Evolutionary conservation across 2,329 filamentous ascomycete species (phyloP).

Genomic region (Gnomoniopsis sp.): DNA sequence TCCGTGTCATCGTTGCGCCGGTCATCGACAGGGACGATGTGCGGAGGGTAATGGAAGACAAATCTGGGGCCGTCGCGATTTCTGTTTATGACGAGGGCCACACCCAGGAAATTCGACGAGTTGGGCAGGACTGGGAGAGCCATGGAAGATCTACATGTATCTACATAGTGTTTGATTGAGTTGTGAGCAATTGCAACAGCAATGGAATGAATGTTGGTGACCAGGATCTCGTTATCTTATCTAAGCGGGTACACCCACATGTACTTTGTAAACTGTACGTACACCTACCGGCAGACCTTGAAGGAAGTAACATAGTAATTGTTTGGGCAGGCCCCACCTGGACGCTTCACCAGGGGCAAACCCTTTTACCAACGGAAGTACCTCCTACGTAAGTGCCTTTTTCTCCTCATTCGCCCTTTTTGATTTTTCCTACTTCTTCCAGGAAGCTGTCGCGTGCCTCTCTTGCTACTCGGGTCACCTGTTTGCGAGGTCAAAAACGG

Average conservation of each 20-base stretch:
- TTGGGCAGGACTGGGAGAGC: slow-evolving; percentile 47
- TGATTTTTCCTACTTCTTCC: neutral
- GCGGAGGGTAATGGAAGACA: slow-evolving; percentile 85
- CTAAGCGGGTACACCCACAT: too few relatives aligned
- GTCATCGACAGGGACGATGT: slow-evolving; percentile 40
- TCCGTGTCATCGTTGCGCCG: slow-evolving; percentile 30
- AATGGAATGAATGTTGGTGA: too few relatives aligned
- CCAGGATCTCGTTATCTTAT: too few relatives aligned
- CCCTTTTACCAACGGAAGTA: neutral
- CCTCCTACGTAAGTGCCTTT: neutral
- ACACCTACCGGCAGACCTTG: too few relatives aligned
- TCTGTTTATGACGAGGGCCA: slow-evolving; percentile 70
- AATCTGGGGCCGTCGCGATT: slow-evolving; percentile 77
- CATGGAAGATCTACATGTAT: slow-evolving; percentile 30
- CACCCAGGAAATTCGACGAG: slow-evolving; percentile 59
- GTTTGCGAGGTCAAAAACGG: too few relatives aligned
- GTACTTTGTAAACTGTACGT: too few relatives aligned
- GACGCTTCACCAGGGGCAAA: neutral
- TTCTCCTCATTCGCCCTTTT: neutral
- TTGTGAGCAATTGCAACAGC: too few relatives aligned
- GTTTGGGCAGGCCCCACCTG: neutral
- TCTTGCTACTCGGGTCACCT: neutral
- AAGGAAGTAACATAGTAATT: too few relatives aligned
- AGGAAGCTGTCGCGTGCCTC: slow-evolving; percentile 6
- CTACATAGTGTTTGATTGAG: too few relatives aligned